These are phyloP conservation scores for Gossypium trilobum DNA, from an alignment of 441 rosid species.

Conservation along the genomic window DNA sequence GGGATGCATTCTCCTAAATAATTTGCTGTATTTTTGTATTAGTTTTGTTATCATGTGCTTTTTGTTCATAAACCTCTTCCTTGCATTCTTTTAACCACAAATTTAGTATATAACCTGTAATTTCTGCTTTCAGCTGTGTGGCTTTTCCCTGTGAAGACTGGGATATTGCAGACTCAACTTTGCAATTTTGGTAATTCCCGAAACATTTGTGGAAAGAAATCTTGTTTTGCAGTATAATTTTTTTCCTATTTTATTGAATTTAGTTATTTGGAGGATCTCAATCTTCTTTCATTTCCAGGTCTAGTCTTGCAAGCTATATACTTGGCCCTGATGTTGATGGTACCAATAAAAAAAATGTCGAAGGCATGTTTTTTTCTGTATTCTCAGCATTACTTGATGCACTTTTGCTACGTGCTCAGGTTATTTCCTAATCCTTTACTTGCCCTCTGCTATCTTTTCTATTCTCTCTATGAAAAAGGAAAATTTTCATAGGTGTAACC, in stretches of 20 bases:
- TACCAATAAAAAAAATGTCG: slow-evolving; percentile 40
- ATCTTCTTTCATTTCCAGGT: slow-evolving; percentile 38
- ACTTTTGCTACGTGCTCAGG: slow-evolving; percentile 86
- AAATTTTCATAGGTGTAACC: not conserved
- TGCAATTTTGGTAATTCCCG: slow-evolving; percentile 72
- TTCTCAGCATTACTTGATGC: slow-evolving; percentile 77
- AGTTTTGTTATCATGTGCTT: not conserved
- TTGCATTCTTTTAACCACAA: not conserved
- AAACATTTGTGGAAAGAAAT: not conserved
- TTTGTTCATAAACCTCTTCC: not conserved
- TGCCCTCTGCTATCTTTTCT: not conserved
- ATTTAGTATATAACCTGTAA: slow-evolving; percentile 19
- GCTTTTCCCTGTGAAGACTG: slow-evolving; percentile 91
- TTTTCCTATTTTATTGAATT: not conserved
- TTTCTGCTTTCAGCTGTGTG: slow-evolving; percentile 55
- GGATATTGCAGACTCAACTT: slow-evolving; percentile 96
- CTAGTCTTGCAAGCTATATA: slow-evolving; percentile 64
- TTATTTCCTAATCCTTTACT: slow-evolving; percentile 22
- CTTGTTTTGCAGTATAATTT: not conserved
- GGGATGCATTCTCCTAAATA: not conserved
- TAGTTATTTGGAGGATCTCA: slow-evolving; percentile 5
- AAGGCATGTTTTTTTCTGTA: slow-evolving; percentile 60
- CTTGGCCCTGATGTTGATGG: slow-evolving; percentile 46
- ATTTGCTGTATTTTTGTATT: not conserved
- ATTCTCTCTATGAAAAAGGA: not conserved